Evolutionary conservation across 2,329 filamentous ascomycete species (phyloP), one percentile per base, ranked within the genome.

Genomic region (Fusarium haematococcum): DNA sequence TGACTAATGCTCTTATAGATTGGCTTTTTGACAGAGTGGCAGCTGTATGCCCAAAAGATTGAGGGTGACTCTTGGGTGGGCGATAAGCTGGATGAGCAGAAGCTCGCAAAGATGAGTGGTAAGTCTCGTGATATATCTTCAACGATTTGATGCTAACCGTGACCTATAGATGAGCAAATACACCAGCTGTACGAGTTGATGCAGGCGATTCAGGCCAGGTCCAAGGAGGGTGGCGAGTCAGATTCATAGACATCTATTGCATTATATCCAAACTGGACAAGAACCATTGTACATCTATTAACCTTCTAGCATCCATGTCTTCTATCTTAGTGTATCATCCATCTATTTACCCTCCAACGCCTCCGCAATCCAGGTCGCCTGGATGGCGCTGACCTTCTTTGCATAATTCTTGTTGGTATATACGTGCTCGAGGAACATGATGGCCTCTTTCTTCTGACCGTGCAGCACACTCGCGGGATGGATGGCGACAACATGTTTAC

Each of bases 1-100:
- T 20, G 52, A 59, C 68, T 79, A 68, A 78, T 59, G 16, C 6
- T 16, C 1, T 25, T 18, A 30, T 75, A 97, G 95, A 95, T 98
- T 78, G 97, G 96, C 2, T 99, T 99, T 83, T 87, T 99, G 77
- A 96, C 94, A 0, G 95, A 98, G 83, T 99, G 96, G 96, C 97
- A 99, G 83, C 85, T 94, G 62, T 99, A 98, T 80, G 95, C 95
- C 2, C 96, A 99, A 81, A 92, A 95, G 81, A 85, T 99, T 18
- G 96, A 98, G 80, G 96, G 95, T 0, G 93, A 97, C 63, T 83
- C 88, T 0, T 98, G 97, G 97, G 88, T 89, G 69, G 96, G 93
- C 1, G 94, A 94, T 73, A 96, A 92, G 81, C 88, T 98, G 81
- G 96, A 98, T 74, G 90, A 91, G 76, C 87, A 85, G 1, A 98